These are phyloP conservation scores for Apophysomyces trapeziformis DNA, from an alignment of 371 early-diverging fungal genomes.

Conservation along the genomic window DNA sequence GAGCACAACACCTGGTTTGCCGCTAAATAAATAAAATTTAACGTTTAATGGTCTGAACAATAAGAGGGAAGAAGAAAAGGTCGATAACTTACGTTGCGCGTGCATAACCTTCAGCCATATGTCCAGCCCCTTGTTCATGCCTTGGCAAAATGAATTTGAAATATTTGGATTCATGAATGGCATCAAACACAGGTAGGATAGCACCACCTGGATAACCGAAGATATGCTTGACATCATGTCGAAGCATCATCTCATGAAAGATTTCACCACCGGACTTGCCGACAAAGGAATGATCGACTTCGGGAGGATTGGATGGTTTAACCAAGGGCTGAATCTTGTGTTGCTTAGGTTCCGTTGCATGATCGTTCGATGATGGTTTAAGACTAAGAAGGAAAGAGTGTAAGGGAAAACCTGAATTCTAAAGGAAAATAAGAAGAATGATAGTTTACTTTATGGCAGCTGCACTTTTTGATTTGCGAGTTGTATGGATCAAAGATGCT, in stretches of 20 bases:
- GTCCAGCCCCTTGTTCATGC: slow-evolving; percentile 98
- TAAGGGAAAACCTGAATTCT: neutral
- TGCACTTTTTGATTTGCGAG: slow-evolving; percentile 28
- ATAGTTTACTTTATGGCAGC: slow-evolving; percentile 15
- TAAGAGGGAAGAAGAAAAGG: slow-evolving; percentile 9
- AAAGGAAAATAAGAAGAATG: neutral
- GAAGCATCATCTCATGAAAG: slow-evolving; percentile 97
- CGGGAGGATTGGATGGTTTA: slow-evolving; percentile 19
- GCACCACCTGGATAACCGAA: slow-evolving; percentile 99
- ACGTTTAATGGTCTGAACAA: slow-evolving; percentile 5
- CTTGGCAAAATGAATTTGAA: slow-evolving; percentile 95
- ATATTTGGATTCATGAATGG: slow-evolving; percentile 93
- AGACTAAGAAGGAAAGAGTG: slow-evolving; percentile 1
- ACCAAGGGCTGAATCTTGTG: slow-evolving; percentile 30
- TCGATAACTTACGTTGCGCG: slow-evolving; percentile 75
- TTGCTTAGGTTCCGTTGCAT: slow-evolving; percentile 1
- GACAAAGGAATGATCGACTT: slow-evolving; percentile 67
- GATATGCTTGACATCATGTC: slow-evolving; percentile 89
- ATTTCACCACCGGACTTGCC: slow-evolving; percentile 98
- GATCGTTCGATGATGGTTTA: slow-evolving; percentile 17
- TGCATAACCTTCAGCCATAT: slow-evolving; percentile 98
- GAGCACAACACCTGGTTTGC: slow-evolving; percentile 93
- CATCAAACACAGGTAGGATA: slow-evolving; percentile 96
- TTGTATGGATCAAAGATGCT: slow-evolving; percentile 33
- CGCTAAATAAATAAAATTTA: slow-evolving; percentile 45